Base-by-base conservation (phyloP, 371 early-diverging fungal genomes). In the Mortierella sp. region DNA sequence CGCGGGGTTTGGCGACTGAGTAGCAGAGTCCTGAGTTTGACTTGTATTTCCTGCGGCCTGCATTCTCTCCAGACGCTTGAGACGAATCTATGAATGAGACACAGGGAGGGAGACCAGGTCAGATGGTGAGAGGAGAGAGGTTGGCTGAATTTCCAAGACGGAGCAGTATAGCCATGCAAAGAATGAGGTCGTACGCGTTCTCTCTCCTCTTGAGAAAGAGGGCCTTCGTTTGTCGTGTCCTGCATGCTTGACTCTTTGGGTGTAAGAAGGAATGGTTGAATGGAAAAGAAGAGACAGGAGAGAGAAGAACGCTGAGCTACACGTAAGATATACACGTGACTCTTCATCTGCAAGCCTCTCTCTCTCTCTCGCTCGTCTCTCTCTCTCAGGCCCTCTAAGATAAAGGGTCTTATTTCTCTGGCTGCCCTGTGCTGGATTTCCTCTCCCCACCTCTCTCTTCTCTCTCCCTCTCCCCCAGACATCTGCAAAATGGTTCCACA, bases 1-100 rank as follows among this genome's bases (percentile, higher is more conserved):
- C 29, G 19, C 51, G n/a, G 55, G 18, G 21, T 60, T 26, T 52
- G 62, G 29, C 23, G 64, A 16, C 52, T 9, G 63, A 25, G 51
- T 23, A 14, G 19, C 21, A 19, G 53, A 5, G 37, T 37, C 37
- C 37, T 37, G 37, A 37, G 37, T 44, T 55, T 7, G 23, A 16
- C 57, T n/a, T 30, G 64, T 6, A 66, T 56, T 56, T 62, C 66
- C 66, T 62, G 74, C 14, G 66, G 60, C 59, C 66, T 86, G 87
- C 5, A 93, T 76, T 66, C 89, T 92, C 37, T 91, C 91, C 30
- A 91, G 81, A 21, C 92, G 89, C 61, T 91, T 92, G 62, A 87
- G 84, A 45, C 93, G 89, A 66, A 93, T 91, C 91, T 93, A 81
- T n/a, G n/a, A n/a, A 63, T 12, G 18, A 23, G 14, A 21, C n/a